A percentile compares a stretch with the other conserved stretches of the same genome.
phyloP scores from a whole-genome alignment of 2,329 filamentous ascomycete species.

The Monilinia fructigena region DNA sequence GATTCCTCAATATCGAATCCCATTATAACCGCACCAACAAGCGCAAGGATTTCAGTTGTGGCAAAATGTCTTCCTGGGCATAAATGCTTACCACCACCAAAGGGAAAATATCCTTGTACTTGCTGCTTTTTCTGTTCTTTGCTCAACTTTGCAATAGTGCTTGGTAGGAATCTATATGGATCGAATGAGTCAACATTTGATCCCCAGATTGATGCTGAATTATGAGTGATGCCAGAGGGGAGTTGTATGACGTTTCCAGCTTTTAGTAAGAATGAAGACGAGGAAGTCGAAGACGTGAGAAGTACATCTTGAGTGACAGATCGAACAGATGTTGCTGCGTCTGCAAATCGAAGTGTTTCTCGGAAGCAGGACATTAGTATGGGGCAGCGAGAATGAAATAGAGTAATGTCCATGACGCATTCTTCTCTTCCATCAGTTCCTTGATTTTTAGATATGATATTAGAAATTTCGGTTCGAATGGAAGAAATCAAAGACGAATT shows the following conservation, averaged over 20 bases:
- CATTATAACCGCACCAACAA: conserved; percentile 40
- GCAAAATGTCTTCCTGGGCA: conserved; percentile 45
- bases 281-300: conserved; percentile 37
- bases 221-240: conserved; percentile 46
- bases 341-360: conserved; percentile 47
- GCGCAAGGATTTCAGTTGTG: conserved; percentile 43
- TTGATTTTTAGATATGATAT: conserved; percentile 22
- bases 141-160: conserved; percentile 25
- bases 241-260: conserved; percentile 47
- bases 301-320: conserved; percentile 46
- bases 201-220: conserved; percentile 46
- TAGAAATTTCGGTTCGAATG: conserved; percentile 40
- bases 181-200: conserved; percentile 45
- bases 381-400: conserved; percentile 44
- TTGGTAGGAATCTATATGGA: conserved; percentile 44
- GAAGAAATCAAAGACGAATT: conserved; percentile 36
- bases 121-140: conserved; percentile 29
- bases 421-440: conserved; percentile 20
- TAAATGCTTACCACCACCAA: conserved; percentile 45
- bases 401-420: conserved; percentile 29
- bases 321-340: conserved; percentile 44
- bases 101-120: conserved; percentile 42
- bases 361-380: conserved; percentile 47
- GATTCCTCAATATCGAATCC: conserved; percentile 34
- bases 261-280: conserved; percentile 45